Evolutionary conservation across 176 grass and related monocot genomes (phyloP).

Genomic region (Phyllostachys edulis): DNA sequence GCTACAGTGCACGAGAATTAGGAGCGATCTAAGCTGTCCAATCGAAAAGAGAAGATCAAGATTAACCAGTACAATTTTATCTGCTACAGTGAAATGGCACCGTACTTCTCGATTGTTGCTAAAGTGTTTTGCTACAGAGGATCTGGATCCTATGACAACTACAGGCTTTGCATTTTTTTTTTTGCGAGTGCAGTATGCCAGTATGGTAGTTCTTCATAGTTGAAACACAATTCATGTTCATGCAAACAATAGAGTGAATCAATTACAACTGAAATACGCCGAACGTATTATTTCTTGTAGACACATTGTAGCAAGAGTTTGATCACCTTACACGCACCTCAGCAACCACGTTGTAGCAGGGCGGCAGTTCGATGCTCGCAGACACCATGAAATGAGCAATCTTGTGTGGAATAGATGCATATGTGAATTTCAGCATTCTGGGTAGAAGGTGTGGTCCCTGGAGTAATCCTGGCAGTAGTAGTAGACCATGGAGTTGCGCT

Average conservation of each 20-base stretch:
- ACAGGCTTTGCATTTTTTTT: too few relatives aligned
- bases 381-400: not conserved
- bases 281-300: not conserved
- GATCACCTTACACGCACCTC: constrained; percentile 33
- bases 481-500: constrained; percentile 60
- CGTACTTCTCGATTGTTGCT: too few relatives aligned
- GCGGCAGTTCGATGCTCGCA: not conserved
- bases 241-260: not conserved
- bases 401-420: not conserved
- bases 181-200: too few relatives aligned
- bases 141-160: too few relatives aligned
- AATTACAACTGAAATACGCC: not conserved
- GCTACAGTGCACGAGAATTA: too few relatives aligned
- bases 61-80: too few relatives aligned
- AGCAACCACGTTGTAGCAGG: constrained; percentile 32
- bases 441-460: constrained; percentile 51
- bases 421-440: constrained; percentile 31
- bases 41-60: too few relatives aligned
- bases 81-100: too few relatives aligned
- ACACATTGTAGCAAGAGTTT: not conserved
- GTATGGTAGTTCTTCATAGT: not conserved
- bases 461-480: constrained; percentile 53
- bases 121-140: too few relatives aligned
- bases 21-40: too few relatives aligned
- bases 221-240: not conserved